These are phyloP conservation scores for Polytrichum commune DNA, from an alignment of 225 moss, liverwort and hornwort species.

Conservation along the genomic window DNA sequence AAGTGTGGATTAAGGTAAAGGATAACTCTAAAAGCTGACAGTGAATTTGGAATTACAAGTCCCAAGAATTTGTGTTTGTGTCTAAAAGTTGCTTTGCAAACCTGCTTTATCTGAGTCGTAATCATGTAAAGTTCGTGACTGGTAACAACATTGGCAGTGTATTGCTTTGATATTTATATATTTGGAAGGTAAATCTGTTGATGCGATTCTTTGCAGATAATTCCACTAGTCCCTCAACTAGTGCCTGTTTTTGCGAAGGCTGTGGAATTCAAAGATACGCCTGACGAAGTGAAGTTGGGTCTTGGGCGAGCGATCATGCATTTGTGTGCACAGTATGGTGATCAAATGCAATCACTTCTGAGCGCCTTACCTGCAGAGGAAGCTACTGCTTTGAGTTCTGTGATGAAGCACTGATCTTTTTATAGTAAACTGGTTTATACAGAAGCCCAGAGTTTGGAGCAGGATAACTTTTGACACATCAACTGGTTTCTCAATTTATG, in stretches of 20 bases:
- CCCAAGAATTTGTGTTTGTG: too few relatives aligned
- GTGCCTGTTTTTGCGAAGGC: constrained; percentile 94
- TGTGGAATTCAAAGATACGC: constrained; percentile 58
- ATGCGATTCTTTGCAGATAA: constrained; percentile 47
- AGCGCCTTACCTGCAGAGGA: constrained; percentile 73
- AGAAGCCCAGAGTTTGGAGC: neutral
- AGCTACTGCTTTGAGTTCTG: constrained; percentile 69
- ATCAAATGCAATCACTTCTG: constrained; percentile 89
- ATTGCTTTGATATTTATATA: too few relatives aligned
- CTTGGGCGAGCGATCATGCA: constrained; percentile 87
- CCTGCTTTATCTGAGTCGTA: too few relatives aligned
- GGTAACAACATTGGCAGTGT: too few relatives aligned
- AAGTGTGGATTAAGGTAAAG: too few relatives aligned
- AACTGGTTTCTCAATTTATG: too few relatives aligned
- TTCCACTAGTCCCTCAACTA: constrained; percentile 75
- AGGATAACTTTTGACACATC: neutral
- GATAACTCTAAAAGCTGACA: too few relatives aligned
- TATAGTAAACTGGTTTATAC: neutral
- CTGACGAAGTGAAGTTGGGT: constrained; percentile 67
- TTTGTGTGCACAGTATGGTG: constrained; percentile 78
- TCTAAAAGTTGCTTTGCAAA: too few relatives aligned
- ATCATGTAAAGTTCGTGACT: too few relatives aligned
- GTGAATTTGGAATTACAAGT: too few relatives aligned
- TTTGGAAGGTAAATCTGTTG: neutral
- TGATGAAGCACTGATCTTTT: constrained; percentile 54